Evolutionary conservation across 306 rosid genomes (phyloP).

Genomic region (Vigna radiata): DNA sequence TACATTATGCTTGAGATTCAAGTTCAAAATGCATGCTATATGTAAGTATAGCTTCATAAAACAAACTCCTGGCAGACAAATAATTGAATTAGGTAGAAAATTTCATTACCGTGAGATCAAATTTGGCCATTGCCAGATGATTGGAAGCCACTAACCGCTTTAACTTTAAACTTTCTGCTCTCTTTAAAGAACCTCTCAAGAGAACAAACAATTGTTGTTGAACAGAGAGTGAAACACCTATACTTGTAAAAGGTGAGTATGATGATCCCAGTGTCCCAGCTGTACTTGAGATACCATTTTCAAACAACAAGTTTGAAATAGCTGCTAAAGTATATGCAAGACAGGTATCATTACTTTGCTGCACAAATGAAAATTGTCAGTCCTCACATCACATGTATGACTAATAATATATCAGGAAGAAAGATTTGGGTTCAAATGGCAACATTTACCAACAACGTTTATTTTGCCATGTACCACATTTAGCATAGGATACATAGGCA

Average conservation of each 20-base stretch:
- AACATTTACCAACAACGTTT: conserved; percentile 15
- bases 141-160: conserved; percentile 88
- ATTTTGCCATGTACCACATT: conserved; percentile 11
- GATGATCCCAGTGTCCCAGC: conserved; percentile 88
- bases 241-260: conserved; percentile 81
- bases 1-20: conserved; percentile 15
- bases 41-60: conserved; percentile 17
- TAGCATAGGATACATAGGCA: conserved; percentile 32
- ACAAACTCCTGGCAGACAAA: conserved; percentile 6
- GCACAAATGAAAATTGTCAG: conserved; percentile 56
- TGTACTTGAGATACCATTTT: conserved; percentile 92
- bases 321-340: conserved; percentile 95
- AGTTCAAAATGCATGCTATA: conserved; percentile 8
- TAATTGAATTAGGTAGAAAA: conserved; percentile 34
- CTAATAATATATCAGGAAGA: conserved; percentile 31
- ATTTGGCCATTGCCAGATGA: conserved; percentile 96
- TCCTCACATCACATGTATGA: conserved; percentile 29
- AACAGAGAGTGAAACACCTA: conserved; percentile 85
- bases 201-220: conserved; percentile 96
- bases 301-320: conserved; percentile 91
- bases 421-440: conserved; percentile 25
- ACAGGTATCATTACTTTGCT: conserved; percentile 94
- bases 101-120: conserved; percentile 81
- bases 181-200: conserved; percentile 88
- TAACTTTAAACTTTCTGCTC: conserved; percentile 93